phyloP scores from a whole-genome alignment of 139 green algal species.

The Chlamydomonas incerta region DNA sequence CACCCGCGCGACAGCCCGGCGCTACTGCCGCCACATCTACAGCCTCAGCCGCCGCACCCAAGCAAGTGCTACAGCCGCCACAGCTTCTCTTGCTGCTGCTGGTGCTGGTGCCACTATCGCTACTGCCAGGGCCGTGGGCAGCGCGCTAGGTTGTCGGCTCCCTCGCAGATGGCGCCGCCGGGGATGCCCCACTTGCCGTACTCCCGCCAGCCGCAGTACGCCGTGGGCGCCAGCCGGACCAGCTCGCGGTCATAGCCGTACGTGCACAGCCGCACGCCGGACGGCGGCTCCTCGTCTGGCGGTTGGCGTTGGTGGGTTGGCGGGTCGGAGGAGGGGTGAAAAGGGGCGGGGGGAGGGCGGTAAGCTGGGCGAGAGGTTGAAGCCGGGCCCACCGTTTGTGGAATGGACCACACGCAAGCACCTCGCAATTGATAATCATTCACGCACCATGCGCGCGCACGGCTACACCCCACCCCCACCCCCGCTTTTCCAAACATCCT shows the following conservation, averaged over 20 bases:
- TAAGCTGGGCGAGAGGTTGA: neutral
- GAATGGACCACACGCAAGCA: too few species aligned
- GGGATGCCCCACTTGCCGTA: slow-evolving; percentile 55
- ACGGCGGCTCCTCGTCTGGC: slow-evolving; percentile 20
- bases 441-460: too few species aligned
- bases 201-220: slow-evolving; percentile 16
- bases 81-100: too few species aligned
- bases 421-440: too few species aligned
- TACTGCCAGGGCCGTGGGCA: slow-evolving; percentile 50
- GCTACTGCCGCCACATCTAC: too few species aligned
- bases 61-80: too few species aligned
- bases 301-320: too few species aligned
- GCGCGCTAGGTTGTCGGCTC: slow-evolving; percentile 29
- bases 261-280: slow-evolving; percentile 2
- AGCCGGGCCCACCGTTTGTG: too few species aligned
- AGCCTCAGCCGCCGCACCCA: too few species aligned
- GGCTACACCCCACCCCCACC: neutral
- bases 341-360: neutral
- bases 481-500: too few species aligned
- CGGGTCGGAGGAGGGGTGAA: too few species aligned
- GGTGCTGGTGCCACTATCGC: neutral
- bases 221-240: slow-evolving; percentile 12
- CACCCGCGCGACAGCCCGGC: too few species aligned
- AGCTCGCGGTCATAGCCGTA: slow-evolving; percentile 29
- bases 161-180: slow-evolving; percentile 53